Evolutionary conservation across 2,329 filamentous ascomycete genomes (phyloP), one percentile per base, ranked within the genome.

Genomic region (Lecanicillium sp.): DNA sequence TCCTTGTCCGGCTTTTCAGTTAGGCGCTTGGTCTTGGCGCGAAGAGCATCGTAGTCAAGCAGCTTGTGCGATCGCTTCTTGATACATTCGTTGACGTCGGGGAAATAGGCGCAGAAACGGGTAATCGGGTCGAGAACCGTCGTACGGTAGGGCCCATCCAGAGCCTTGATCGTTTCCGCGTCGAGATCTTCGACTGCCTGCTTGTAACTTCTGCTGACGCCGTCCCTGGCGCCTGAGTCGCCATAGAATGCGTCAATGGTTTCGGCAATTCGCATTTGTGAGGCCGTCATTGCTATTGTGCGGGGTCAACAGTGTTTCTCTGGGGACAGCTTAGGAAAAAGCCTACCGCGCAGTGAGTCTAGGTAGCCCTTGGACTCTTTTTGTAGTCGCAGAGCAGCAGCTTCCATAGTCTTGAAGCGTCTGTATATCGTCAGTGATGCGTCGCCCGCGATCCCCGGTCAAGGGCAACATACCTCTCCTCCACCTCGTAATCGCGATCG

Each of bases 171-270:
- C 1, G 92, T 98, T 63, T 98, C 94, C 38, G 92, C 85, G 60
- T 98, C 94, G 35, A 98, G 75, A 58, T 98, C 92, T 58, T 95
- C 92, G 15, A 98, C 94, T 8, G 92, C 92, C 61, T 96, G 89
- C 65, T 96, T 98, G 70, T 98, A 98, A 59, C 86, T 94, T 58
- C 90, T 78, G 63, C 85, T 94, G 43, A 98, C 92, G 40, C 92
- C 92, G 59, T 98, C 94, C 54, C 81, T 86, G 36, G 92, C 88
- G 37, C 94, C 94, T 1, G 89, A 83, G 58, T 98, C 92, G 40
- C 92, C 92, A 66, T 98, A 98, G 64, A 98, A 98, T 29, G 92
- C 92, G 65, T 98, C 92, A 63, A 98, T 98, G 15, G 92, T 98
- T 64, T 98, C 92, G 48, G 92, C 92, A 61, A 98, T 96, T 57